Conservation (phyloP, 2,329 filamentous ascomycete species). For the Apiospora arundinis region DNA sequence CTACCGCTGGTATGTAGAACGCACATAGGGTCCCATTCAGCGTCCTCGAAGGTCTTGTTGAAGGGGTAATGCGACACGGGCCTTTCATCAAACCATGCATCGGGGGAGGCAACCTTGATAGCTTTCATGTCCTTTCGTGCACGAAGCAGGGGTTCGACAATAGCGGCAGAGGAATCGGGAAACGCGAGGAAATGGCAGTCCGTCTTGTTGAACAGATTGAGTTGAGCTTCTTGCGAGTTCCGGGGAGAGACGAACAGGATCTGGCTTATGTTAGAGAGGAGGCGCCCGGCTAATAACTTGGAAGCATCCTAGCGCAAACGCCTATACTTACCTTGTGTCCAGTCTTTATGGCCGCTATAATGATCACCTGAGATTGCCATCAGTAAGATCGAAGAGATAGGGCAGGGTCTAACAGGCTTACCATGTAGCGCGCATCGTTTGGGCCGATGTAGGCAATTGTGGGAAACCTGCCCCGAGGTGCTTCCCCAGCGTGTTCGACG, state of each 20-base stretch:
- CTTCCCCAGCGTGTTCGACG: slow-evolving; percentile 33
- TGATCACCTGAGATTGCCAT: slow-evolving; percentile 23
- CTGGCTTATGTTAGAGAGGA: slow-evolving; percentile 29
- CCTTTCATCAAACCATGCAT: slow-evolving; percentile 45
- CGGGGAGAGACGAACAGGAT: slow-evolving; percentile 53
- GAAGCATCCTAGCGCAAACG: too few relatives aligned
- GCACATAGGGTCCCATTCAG: slow-evolving; percentile 47
- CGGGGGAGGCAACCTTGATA: slow-evolving; percentile 40
- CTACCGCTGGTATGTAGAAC: slow-evolving; percentile 55
- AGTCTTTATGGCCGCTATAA: slow-evolving; percentile 36
- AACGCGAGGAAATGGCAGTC: slow-evolving; percentile 49
- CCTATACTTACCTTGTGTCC: slow-evolving; percentile 41
- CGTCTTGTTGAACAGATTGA: slow-evolving; percentile 51
- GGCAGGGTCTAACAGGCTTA: background rate
- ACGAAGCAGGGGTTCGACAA: slow-evolving; percentile 45
- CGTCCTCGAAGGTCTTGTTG: slow-evolving; percentile 48
- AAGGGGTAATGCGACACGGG: slow-evolving; percentile 46
- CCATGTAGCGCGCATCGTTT: slow-evolving; percentile 38
- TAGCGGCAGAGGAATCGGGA: slow-evolving; percentile 36
- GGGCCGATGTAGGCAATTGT: slow-evolving; percentile 55
- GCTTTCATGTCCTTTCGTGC: slow-evolving; percentile 45
- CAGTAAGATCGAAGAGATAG: background rate
- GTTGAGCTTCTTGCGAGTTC: slow-evolving; percentile 52
- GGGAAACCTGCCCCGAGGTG: slow-evolving; percentile 36
- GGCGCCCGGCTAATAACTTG: too few relatives aligned